Percentiles rank a stretch among this genome's conserved stretches.
phyloP scores from a whole-genome alignment of 2,329 filamentous ascomycete species.

The Phaeosphaeria sp. region DNA sequence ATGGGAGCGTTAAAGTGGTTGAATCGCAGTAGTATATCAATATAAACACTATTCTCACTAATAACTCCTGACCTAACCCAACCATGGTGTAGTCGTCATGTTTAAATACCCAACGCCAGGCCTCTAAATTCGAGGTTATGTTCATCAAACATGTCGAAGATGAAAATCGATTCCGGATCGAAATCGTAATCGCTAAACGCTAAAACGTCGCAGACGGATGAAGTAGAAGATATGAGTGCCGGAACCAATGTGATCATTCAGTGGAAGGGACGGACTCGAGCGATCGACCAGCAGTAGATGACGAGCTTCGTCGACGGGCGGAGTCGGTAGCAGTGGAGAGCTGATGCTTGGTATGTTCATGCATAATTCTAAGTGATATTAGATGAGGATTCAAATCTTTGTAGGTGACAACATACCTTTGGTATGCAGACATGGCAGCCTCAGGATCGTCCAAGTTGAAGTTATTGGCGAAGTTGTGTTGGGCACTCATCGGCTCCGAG shows the following conservation, averaged over 20 bases:
- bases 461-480: slow-evolving; percentile 53
- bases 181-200: slow-evolving; percentile 10
- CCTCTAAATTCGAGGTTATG: not conserved
- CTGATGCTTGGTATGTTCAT: slow-evolving; percentile 58
- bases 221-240: not conserved
- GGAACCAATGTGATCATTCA: slow-evolving; percentile 18
- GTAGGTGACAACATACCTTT: slow-evolving; percentile 44
- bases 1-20: not conserved
- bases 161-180: slow-evolving; percentile 6
- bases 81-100: not conserved
- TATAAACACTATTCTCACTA: not conserved
- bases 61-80: not conserved
- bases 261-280: slow-evolving; percentile 26
- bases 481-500: slow-evolving; percentile 50
- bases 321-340: slow-evolving; percentile 55
- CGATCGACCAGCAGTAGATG: not conserved
- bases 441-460: slow-evolving; percentile 50
- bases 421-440: slow-evolving; percentile 51
- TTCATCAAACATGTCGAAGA: not conserved
- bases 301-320: slow-evolving; percentile 47
- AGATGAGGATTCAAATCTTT: slow-evolving; percentile 7
- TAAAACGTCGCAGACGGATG: slow-evolving; percentile 17
- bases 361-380: slow-evolving; percentile 52
- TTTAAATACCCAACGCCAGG: slow-evolving; percentile 9
- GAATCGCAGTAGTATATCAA: not conserved